Conservation (phyloP, 2,329 filamentous ascomycete species). For the Metarhizium anisopliae region DNA sequence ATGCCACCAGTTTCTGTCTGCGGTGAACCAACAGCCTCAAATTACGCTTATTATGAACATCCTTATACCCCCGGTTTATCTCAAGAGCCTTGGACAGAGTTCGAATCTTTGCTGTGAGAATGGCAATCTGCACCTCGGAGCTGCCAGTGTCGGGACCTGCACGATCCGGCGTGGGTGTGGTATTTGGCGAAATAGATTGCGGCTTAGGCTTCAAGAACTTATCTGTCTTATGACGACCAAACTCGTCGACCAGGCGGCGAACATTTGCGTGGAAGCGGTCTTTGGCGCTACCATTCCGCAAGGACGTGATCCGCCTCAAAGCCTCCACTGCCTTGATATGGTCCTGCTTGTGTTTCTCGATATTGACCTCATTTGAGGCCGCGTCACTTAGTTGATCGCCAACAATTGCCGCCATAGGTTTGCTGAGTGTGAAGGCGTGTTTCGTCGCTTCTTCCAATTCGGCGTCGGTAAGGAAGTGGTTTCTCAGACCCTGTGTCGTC, state of each 20-base stretch:
- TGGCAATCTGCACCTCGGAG: constrained; percentile 94
- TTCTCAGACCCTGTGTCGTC: constrained; percentile 49
- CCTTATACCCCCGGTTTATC: constrained; percentile 60
- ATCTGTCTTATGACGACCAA: constrained; percentile 90
- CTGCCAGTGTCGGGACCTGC: constrained; percentile 90
- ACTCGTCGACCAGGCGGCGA: constrained; percentile 72
- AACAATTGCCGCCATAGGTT: constrained; percentile 37
- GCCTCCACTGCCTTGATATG: constrained; percentile 67
- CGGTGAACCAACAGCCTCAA: constrained; percentile 77
- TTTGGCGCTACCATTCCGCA: constrained; percentile 69
- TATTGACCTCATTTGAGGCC: constrained; percentile 21
- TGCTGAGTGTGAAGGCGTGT: constrained; percentile 59
- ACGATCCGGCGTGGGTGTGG: constrained; percentile 39
- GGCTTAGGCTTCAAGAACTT: constrained; percentile 53
- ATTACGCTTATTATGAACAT: constrained; percentile 93
- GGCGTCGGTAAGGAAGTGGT: constrained; percentile 62
- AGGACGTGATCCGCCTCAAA: constrained; percentile 66
- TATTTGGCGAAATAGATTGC: constrained; percentile 32
- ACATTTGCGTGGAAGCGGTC: constrained; percentile 78
- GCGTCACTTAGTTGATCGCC: constrained; percentile 30
- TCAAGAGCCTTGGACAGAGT: constrained; percentile 65
- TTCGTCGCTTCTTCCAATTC: constrained; percentile 60
- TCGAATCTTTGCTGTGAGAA: constrained; percentile 89
- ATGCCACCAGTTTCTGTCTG: constrained; percentile 79
- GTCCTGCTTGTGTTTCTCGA: constrained; percentile 38